A percentile compares a stretch with the other conserved stretches of the same genome.
Evolutionary conservation across 768 basidiomycete genomes (phyloP).

Genomic region (Tremella yokohamensis): DNA sequence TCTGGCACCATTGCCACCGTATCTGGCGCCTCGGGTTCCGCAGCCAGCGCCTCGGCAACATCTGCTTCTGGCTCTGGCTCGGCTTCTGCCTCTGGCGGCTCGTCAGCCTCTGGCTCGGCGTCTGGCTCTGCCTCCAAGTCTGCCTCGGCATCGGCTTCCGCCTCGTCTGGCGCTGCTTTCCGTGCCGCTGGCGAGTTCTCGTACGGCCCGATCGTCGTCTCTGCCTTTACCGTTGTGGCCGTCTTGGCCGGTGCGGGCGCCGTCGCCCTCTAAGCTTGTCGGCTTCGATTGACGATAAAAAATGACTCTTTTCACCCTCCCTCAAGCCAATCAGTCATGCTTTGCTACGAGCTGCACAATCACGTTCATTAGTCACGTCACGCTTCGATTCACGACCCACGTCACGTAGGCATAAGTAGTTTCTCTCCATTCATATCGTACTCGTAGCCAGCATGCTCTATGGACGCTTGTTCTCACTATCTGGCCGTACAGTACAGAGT

Average conservation of each 20-base stretch:
- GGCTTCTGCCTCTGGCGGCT: conserved; percentile 18
- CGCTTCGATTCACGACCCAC: too few species aligned
- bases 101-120: conserved; percentile 5
- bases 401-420: too few species aligned
- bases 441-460: too few species aligned
- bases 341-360: too few species aligned
- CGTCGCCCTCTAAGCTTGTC: conserved; percentile 27
- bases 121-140: conserved; percentile 10
- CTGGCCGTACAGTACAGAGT: too few species aligned
- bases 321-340: too few species aligned
- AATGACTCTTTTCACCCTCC: too few species aligned
- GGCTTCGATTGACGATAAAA: too few species aligned
- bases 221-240: conserved; percentile 26
- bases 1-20: conserved; percentile 54
- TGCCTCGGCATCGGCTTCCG: conserved; percentile 15
- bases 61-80: conserved; percentile 11
- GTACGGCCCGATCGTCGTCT: conserved; percentile 26
- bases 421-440: too few species aligned
- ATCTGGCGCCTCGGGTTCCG: conserved; percentile 18
- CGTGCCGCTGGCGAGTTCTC: conserved; percentile 21
- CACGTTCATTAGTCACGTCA: too few species aligned
- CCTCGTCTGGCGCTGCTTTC: conserved; percentile 16
- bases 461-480: too few species aligned
- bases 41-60: conserved; percentile 6
- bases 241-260: conserved; percentile 38